These are phyloP conservation scores for Kregervanrija delftensis DNA, from an alignment of 805 yeast species.

Conservation along the genomic window DNA sequence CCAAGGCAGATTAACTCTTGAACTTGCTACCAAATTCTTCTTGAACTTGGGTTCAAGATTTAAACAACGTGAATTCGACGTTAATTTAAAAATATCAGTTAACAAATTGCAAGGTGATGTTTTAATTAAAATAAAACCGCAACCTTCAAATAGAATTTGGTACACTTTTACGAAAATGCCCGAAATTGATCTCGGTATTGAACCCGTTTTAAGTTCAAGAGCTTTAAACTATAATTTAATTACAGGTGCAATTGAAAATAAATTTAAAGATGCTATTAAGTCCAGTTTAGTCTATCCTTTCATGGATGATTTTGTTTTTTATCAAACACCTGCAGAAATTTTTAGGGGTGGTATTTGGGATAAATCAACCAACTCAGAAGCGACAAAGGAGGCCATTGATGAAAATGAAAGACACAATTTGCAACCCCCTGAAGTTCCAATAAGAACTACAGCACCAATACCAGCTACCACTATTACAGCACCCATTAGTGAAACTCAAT, in stretches of 20 bases:
- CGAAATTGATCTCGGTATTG: slow-evolving; percentile 62
- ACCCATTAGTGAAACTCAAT: too few species aligned
- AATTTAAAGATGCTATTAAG: slow-evolving; percentile 69
- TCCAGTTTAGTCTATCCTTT: slow-evolving; percentile 79
- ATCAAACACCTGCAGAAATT: slow-evolving; percentile 55
- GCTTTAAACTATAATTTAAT: slow-evolving; percentile 72
- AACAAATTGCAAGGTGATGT: slow-evolving; percentile 69
- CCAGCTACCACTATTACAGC: neutral
- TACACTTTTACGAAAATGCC: slow-evolving; percentile 82
- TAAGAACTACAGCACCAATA: too few species aligned
- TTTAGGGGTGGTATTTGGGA: slow-evolving; percentile 96
- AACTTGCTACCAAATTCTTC: slow-evolving; percentile 73
- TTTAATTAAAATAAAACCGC: slow-evolving; percentile 67
- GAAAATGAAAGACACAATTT: too few species aligned
- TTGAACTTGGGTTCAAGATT: slow-evolving; percentile 71
- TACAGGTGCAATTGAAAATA: slow-evolving; percentile 72
- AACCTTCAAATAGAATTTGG: slow-evolving; percentile 90
- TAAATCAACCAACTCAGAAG: slow-evolving; percentile 23
- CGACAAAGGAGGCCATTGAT: neutral
- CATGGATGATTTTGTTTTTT: slow-evolving; percentile 82
- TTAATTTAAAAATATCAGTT: slow-evolving; percentile 64
- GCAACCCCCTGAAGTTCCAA: too few species aligned
- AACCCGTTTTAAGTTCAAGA: slow-evolving; percentile 86
- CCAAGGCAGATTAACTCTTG: slow-evolving; percentile 68
- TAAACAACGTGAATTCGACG: slow-evolving; percentile 64